Evolutionary conservation across 1,284 basidiomycete species (phyloP).

Genomic region (Volvariella volvacea): DNA sequence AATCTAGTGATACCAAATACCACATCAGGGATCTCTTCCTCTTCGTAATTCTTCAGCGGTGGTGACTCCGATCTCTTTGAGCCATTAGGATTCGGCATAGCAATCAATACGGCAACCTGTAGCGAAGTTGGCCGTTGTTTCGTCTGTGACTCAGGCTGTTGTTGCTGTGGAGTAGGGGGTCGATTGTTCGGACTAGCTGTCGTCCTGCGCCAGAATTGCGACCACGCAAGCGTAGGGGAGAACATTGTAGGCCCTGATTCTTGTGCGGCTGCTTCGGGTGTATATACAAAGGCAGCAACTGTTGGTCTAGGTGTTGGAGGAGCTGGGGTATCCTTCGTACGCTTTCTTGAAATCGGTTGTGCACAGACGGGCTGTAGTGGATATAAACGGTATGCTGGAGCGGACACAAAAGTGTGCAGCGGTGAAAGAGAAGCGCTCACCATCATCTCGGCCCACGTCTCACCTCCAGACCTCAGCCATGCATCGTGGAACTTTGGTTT

Average conservation of each 20-base stretch:
- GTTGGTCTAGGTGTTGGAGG: too few species aligned
- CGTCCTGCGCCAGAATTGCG: too few species aligned
- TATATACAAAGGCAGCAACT: too few species aligned
- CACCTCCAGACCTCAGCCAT: conserved; percentile 30
- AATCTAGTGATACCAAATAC: conserved; percentile 31
- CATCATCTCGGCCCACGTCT: conserved; percentile 42
- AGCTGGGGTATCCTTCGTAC: conserved; percentile 16
- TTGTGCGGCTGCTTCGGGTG: too few species aligned
- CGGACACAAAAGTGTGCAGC: neutral
- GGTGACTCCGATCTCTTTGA: neutral
- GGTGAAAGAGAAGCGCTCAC: conserved; percentile 29
- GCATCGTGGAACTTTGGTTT: conserved; percentile 51
- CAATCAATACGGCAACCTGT: neutral
- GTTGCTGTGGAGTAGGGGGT: too few species aligned
- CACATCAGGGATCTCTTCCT: conserved; percentile 30
- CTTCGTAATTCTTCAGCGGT: conserved; percentile 10
- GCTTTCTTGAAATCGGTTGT: conserved; percentile 25
- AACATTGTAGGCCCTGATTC: too few species aligned
- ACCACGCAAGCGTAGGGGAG: too few species aligned
- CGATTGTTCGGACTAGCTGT: too few species aligned
- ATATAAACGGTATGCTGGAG: conserved; percentile 2
- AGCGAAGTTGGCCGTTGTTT: neutral
- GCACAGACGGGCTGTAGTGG: conserved; percentile 26
- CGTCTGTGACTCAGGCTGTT: too few species aligned
- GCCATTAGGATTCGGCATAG: neutral